Conservation (phyloP, 345 rosid genomes). For the Gossypium thurberi region DNA sequence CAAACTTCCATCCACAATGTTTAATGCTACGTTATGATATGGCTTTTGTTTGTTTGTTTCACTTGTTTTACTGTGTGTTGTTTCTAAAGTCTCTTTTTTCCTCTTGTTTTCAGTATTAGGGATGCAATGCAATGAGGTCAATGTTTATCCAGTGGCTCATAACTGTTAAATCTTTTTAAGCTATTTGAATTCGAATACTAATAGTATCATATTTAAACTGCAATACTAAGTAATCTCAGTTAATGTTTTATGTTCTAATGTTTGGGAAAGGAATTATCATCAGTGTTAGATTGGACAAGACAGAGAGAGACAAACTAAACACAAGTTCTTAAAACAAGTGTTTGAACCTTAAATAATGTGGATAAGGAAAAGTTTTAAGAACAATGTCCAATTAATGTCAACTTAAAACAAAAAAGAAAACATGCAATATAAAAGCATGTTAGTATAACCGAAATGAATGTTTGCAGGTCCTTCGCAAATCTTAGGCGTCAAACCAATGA, state of each 20-base stretch:
- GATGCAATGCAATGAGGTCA: neutral
- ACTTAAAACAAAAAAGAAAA: neutral
- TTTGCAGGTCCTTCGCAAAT: constrained; percentile 14
- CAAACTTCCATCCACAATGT: neutral
- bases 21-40: neutral
- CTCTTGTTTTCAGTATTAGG: neutral
- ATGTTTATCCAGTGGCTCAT: neutral
- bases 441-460: constrained; percentile 13
- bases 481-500: constrained; percentile 1
- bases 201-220: neutral
- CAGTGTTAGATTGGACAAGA: neutral
- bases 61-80: neutral
- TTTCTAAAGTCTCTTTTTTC: neutral
- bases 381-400: neutral
- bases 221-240: neutral
- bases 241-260: neutral
- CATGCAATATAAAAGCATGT: neutral
- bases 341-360: neutral
- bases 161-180: neutral
- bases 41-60: neutral
- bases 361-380: neutral
- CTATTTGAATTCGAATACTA: neutral
- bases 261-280: neutral
- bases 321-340: neutral
- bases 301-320: neutral